Evolutionary conservation across 768 basidiomycete species (phyloP).

Genomic region (Trametes cubensis): DNA sequence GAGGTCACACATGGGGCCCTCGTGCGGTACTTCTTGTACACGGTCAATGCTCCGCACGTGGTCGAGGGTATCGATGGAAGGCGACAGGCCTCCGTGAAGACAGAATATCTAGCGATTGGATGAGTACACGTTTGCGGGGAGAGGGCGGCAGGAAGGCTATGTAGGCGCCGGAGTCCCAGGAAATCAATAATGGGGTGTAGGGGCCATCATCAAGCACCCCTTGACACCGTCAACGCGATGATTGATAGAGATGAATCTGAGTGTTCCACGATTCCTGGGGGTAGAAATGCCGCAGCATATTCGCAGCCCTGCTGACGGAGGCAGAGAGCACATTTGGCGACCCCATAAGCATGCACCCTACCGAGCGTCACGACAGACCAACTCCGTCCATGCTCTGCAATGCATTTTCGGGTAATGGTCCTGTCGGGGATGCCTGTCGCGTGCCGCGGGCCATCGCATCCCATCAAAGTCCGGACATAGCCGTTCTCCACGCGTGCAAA

Average conservation of each 20-base stretch:
- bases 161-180: constrained; percentile 10
- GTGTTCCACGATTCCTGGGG: too few relatives aligned
- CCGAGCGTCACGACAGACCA: too few relatives aligned
- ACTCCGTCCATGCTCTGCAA: not conserved
- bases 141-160: not conserved
- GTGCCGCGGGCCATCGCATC: constrained; percentile 10
- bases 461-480: not conserved
- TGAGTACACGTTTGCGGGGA: constrained; percentile 2
- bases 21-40: constrained; percentile 98
- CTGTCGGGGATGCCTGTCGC: not conserved
- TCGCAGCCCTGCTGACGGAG: too few relatives aligned
- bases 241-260: too few relatives aligned
- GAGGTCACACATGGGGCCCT: constrained; percentile 99
- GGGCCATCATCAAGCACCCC: constrained; percentile 1
- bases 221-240: not conserved
- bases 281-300: too few relatives aligned
- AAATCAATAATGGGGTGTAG: not conserved
- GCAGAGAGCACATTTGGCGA: too few relatives aligned
- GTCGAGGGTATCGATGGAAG: constrained; percentile 99
- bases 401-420: not conserved
- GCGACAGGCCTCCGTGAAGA: constrained; percentile 95
- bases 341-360: too few relatives aligned
- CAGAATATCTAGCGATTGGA: constrained; percentile 83
- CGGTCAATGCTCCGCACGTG: constrained; percentile 99
- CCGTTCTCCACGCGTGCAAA: not conserved